These are phyloP conservation scores for Cyberlindnera maritima DNA, from an alignment of 805 yeast species.

Conservation along the genomic window DNA sequence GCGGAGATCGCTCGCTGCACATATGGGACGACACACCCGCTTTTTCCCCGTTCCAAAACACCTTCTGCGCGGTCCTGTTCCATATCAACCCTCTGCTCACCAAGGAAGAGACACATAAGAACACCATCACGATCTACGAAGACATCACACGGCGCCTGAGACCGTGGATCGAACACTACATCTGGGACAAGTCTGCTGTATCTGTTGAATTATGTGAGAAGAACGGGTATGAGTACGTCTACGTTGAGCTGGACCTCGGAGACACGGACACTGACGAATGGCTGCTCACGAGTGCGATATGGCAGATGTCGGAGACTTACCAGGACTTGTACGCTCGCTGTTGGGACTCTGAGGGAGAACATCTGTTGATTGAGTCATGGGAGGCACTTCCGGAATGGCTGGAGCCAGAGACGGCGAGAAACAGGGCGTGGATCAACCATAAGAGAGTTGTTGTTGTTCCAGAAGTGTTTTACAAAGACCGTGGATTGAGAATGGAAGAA, in stretches of 20 bases:
- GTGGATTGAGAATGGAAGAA: conserved; percentile 37
- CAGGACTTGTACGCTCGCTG: conserved; percentile 42
- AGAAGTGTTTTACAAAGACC: conserved; percentile 30
- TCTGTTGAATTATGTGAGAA: conserved; percentile 3
- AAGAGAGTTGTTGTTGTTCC: conserved; percentile 42
- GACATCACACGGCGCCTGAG: conserved; percentile 27
- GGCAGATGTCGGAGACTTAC: conserved; percentile 32
- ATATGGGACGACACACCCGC: conserved; percentile 17
- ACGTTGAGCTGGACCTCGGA: conserved; percentile 42
- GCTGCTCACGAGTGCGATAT: conserved; percentile 40
- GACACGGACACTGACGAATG: conserved; percentile 44
- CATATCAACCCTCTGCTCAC: conserved; percentile 30
- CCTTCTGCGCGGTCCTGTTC: conserved; percentile 20
- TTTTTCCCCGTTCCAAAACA: not conserved
- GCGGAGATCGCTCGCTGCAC: not conserved
- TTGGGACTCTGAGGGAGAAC: conserved; percentile 57
- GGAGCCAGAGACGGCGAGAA: conserved; percentile 42
- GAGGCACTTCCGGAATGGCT: conserved; percentile 47
- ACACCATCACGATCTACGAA: conserved; percentile 16
- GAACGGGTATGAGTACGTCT: conserved; percentile 20
- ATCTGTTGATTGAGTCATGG: conserved; percentile 47
- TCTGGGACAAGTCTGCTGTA: conserved; percentile 38
- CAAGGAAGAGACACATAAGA: conserved; percentile 15
- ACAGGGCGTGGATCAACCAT: conserved; percentile 52
- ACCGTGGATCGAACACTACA: conserved; percentile 38